A percentile compares a stretch with the other conserved stretches of the same genome.
Conservation (phyloP, 2,329 filamentous ascomycete species). For the Microcyclospora tardicrescens region DNA sequence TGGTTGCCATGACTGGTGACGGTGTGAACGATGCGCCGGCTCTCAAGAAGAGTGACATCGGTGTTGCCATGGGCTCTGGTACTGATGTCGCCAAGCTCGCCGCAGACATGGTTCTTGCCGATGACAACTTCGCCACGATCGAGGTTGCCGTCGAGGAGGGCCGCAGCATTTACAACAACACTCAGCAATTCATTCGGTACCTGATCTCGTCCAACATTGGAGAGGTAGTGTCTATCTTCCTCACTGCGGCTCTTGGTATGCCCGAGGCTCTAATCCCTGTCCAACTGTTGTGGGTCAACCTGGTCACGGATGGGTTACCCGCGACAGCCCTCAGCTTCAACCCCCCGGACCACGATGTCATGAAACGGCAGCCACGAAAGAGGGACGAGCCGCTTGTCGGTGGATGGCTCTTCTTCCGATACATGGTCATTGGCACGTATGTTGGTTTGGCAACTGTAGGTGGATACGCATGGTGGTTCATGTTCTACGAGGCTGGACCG, state of each 20-base stretch:
- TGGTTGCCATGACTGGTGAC: slow-evolving; percentile 98
- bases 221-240: slow-evolving; percentile 96
- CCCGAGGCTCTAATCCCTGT: slow-evolving; percentile 94
- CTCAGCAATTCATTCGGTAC: slow-evolving; percentile 98
- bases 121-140: slow-evolving; percentile 98
- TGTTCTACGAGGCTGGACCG: slow-evolving; percentile 82
- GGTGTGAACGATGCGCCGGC: slow-evolving; percentile 97
- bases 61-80: slow-evolving; percentile 95
- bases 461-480: slow-evolving; percentile 99
- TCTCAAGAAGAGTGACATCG: slow-evolving; percentile 96
- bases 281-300: slow-evolving; percentile 95
- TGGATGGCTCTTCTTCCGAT: slow-evolving; percentile 94
- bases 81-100: slow-evolving; percentile 95
- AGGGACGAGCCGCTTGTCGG: slow-evolving; percentile 85
- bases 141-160: slow-evolving; percentile 93
- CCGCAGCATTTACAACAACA: slow-evolving; percentile 98
- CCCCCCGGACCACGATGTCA: slow-evolving; percentile 94
- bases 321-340: slow-evolving; percentile 97
- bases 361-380: slow-evolving; percentile 83
- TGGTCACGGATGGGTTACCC: slow-evolving; percentile 92
- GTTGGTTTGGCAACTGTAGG: slow-evolving; percentile 90
- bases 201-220: slow-evolving; percentile 98
- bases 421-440: slow-evolving; percentile 90
- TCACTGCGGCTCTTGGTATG: slow-evolving; percentile 93
- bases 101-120: slow-evolving; percentile 94